These are phyloP conservation scores for Flaveria trinervia DNA, from an alignment of 129 eudicot species.

Conservation along the genomic window DNA sequence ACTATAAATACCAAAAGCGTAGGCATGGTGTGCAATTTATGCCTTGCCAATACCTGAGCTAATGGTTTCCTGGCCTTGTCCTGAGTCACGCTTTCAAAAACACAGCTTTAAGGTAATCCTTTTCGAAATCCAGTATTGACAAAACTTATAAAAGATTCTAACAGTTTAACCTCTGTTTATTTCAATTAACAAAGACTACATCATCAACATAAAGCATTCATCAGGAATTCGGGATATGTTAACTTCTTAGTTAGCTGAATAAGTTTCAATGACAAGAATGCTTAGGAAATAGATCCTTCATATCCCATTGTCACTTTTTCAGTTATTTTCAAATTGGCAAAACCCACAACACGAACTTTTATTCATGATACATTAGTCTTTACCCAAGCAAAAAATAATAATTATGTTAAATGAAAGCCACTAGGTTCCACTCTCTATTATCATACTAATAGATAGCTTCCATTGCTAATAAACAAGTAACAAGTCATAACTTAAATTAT, in stretches of 20 bases:
- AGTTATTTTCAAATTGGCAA: not conserved
- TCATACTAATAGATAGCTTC: slow-evolving; percentile 1
- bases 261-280: not conserved
- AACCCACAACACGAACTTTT: not conserved
- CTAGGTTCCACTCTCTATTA: not conserved
- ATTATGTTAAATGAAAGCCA: not conserved
- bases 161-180: not conserved
- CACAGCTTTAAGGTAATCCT: not conserved
- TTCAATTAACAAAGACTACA: not conserved
- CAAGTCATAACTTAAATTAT: not conserved
- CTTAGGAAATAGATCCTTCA: not conserved
- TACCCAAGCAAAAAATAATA: not conserved
- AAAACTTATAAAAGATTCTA: slow-evolving; percentile 10
- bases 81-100: not conserved
- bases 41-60: not conserved
- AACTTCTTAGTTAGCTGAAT: slow-evolving; percentile 2
- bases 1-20: not conserved
- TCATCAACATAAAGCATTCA: slow-evolving; percentile 21
- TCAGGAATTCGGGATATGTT: not conserved
- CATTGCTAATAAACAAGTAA: not conserved
- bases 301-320: not conserved
- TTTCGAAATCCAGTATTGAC: not conserved
- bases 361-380: not conserved
- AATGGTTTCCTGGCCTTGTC: not conserved
- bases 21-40: not conserved